Percentiles rank a stretch among this genome's conserved stretches.
Conservation (phyloP, 257 asterid species). For the Capsicum rhomboideum region DNA sequence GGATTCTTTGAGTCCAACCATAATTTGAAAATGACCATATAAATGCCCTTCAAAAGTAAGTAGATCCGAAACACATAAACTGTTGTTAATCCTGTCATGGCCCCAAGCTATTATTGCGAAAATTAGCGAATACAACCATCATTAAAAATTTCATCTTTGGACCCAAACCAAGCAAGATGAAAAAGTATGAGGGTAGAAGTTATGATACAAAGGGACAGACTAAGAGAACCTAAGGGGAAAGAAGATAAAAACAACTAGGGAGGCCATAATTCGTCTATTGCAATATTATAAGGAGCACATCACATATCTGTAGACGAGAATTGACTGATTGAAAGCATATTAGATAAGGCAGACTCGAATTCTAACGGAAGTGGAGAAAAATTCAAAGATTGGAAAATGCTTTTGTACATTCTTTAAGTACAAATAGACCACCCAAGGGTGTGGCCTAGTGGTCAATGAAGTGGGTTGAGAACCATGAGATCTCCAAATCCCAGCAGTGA, state of each 20-base stretch:
- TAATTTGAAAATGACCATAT: neutral
- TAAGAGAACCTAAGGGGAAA: neutral
- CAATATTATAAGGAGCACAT: neutral
- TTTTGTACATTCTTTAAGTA: neutral
- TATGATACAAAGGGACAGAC: neutral
- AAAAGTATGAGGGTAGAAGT: neutral
- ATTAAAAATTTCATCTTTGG: neutral
- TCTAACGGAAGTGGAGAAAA: neutral
- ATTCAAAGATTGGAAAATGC: neutral
- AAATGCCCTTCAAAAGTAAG: neutral
- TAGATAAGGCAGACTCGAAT: neutral
- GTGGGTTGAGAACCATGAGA: neutral
- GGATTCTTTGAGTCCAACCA: neutral
- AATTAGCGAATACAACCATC: neutral
- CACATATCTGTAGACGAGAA: neutral
- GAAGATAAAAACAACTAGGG: neutral
- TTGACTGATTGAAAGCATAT: neutral
- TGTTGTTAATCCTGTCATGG: neutral
- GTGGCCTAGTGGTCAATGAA: neutral
- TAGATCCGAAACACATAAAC: neutral
- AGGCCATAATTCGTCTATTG: neutral
- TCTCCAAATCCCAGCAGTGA: neutral
- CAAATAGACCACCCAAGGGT: neutral
- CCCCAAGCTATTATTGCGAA: neutral
- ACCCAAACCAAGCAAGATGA: neutral